Evolutionary conservation across 345 rosid species (phyloP), one percentile per base, ranked within the genome.

Genomic region (Raphanus raphanistrum): DNA sequence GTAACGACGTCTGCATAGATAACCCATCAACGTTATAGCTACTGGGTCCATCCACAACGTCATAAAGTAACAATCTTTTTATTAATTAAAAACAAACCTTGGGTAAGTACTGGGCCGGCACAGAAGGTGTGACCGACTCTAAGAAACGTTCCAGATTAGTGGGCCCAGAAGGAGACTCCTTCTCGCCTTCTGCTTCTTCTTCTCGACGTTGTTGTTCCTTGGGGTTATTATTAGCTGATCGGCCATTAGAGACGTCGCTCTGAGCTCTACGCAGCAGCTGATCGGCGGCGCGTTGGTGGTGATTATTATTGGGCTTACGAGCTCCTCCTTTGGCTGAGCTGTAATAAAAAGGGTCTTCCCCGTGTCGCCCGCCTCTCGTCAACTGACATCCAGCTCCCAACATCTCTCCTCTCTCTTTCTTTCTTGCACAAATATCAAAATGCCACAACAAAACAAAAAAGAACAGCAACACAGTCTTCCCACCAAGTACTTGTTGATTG

Each of bases 101-200:
- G 3, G 90, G 76, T 5, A 59, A 70, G 73, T 86, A 82, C 66
- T 82, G 92, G 0, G 84, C 86, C 2, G 84, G 84, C 25, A 87
- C 90, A 3, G 78, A 59, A 10, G 95, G 95, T 15, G 84, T 80
- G 58, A 84, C 83, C 15, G 92, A 86, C 59, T 82, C 81, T 67
- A 87, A 29, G 71, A 90, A 90, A 61, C 89, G 75, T 28, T 86
- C 83, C 28, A 88, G 73, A 68, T 90, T 90, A 85, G 84, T 82
- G 36, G 72, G 52, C 6, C 15, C 17, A n/a, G 68, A 72, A 58
- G 62, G 71, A 3, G 73, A 48, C 29, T 68, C 69, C 78, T 72
- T 80, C 29, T 79, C 74, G 3, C 74, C 31, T 28, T 28, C 68
- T n/a, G 76, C 82, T 76, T 21, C 21, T 21, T 21, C 21, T 21